phyloP scores from a whole-genome alignment of 306 rosid genomes.

The Cucumis cinereus region DNA sequence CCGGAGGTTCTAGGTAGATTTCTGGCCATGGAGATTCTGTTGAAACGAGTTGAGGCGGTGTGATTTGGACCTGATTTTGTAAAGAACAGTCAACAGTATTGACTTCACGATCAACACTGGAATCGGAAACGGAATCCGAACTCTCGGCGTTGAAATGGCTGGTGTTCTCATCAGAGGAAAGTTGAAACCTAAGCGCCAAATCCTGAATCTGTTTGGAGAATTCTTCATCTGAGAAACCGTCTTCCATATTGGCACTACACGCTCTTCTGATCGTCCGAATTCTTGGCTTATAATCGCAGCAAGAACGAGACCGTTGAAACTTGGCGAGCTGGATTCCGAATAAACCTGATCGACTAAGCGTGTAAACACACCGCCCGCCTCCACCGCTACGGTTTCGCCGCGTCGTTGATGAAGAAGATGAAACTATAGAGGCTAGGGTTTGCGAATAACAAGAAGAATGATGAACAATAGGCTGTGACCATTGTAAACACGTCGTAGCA shows the following conservation, averaged over 20 bases:
- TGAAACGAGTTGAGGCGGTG: constrained; percentile 1
- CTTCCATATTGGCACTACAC: constrained; percentile 43
- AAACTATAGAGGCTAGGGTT: constrained; percentile 38
- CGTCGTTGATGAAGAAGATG: constrained; percentile 39
- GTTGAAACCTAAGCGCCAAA: constrained; percentile 41
- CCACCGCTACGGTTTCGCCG: constrained; percentile 26
- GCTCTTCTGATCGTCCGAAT: constrained; percentile 23
- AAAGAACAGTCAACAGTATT: not conserved
- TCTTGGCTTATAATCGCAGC: constrained; percentile 9
- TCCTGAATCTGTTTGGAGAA: constrained; percentile 67
- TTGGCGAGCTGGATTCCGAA: constrained; percentile 18
- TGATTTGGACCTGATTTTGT: not conserved
- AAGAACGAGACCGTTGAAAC: constrained; percentile 32
- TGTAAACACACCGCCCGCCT: constrained; percentile 20
- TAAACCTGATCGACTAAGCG: constrained; percentile 22
- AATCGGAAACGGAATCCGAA: constrained; percentile 1
- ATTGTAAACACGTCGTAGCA: constrained; percentile 44
- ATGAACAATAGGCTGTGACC: constrained; percentile 47
- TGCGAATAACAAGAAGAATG: constrained; percentile 50
- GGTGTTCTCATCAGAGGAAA: not conserved
- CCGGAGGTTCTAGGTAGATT: constrained; percentile 1
- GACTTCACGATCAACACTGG: not conserved
- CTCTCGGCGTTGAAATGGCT: not conserved
- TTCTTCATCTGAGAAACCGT: constrained; percentile 70
- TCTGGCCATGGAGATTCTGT: constrained; percentile 12